phyloP scores from a whole-genome alignment of 805 yeast species.

The Torulaspora delbrueckii region DNA sequence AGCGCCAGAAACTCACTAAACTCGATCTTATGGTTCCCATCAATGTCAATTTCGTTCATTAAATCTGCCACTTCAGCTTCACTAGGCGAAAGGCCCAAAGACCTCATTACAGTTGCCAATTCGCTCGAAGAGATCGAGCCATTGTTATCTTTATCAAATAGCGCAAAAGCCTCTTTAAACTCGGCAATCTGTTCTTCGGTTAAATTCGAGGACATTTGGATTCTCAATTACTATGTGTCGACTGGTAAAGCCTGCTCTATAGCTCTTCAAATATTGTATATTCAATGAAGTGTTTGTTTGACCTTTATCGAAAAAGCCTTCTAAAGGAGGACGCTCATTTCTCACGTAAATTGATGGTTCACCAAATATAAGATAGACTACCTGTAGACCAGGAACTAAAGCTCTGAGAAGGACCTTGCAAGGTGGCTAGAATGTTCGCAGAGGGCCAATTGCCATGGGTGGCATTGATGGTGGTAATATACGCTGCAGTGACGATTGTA shows the following conservation, averaged over 20 bases:
- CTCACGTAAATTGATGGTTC: background rate
- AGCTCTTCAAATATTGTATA: background rate
- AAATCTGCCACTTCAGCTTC: slow-evolving; percentile 94
- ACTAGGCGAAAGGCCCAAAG: slow-evolving; percentile 95
- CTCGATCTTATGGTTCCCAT: slow-evolving; percentile 87
- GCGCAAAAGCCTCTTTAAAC: slow-evolving; percentile 95
- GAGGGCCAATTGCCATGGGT: slow-evolving; percentile 14
- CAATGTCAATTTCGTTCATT: slow-evolving; percentile 95
- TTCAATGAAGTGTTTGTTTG: background rate
- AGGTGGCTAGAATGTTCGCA: slow-evolving; percentile 2
- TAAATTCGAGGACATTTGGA: slow-evolving; percentile 47
- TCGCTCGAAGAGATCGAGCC: slow-evolving; percentile 95
- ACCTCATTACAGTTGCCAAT: slow-evolving; percentile 97
- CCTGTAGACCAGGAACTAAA: background rate
- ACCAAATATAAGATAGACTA: background rate
- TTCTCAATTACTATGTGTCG: background rate
- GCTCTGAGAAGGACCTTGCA: background rate
- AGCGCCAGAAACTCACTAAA: slow-evolving; percentile 77
- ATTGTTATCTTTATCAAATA: slow-evolving; percentile 94
- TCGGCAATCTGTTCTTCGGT: slow-evolving; percentile 96
- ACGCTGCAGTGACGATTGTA: slow-evolving; percentile 39
- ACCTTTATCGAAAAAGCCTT: background rate
- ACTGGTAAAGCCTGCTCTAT: background rate
- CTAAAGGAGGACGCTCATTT: background rate
- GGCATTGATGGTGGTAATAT: slow-evolving; percentile 39